Evolutionary conservation across 139 green algal genomes (phyloP).

Genomic region (Gonium pectorale): DNA sequence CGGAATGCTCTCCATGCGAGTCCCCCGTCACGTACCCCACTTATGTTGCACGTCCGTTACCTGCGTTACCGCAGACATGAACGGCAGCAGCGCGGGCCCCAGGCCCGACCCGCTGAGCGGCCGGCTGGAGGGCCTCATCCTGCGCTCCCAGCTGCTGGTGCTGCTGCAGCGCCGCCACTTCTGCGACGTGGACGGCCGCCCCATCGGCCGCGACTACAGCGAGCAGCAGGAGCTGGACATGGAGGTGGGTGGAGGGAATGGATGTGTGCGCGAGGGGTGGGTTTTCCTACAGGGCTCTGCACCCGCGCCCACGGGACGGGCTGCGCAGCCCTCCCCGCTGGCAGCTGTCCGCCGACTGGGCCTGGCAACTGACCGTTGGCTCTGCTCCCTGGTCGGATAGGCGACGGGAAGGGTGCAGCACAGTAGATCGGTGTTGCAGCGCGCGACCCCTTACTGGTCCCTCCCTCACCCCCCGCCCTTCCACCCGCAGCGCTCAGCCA

Average conservation of each 20-base stretch:
- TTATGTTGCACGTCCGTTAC: neutral
- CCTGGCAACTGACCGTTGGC: no score
- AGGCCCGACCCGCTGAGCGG: constrained; percentile 14
- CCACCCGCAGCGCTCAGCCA: no score
- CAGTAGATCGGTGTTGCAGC: no score
- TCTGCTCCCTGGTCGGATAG: no score
- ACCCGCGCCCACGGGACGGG: no score
- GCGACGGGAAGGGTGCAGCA: no score
- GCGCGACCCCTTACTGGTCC: no score
- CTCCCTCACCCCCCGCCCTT: no score
- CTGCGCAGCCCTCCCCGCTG: no score
- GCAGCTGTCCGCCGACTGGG: no score
- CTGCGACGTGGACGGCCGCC: constrained; percentile 66
- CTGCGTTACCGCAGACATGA: constrained; percentile 17
- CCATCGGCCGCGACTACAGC: constrained; percentile 52
- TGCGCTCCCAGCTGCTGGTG: constrained; percentile 88
- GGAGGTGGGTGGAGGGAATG: constrained; percentile 41
- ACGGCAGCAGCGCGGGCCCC: neutral
- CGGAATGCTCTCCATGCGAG: no score
- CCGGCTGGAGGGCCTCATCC: constrained; percentile 83
- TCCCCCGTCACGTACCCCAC: neutral
- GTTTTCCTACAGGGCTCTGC: no score
- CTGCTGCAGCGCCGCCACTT: constrained; percentile 77
- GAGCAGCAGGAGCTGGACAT: constrained; percentile 66
- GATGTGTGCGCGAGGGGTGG: neutral